These are phyloP conservation scores for Phytophthora pseudosyringae DNA, from an alignment of 352 stramenopile genomes.

Conservation along the genomic window DNA sequence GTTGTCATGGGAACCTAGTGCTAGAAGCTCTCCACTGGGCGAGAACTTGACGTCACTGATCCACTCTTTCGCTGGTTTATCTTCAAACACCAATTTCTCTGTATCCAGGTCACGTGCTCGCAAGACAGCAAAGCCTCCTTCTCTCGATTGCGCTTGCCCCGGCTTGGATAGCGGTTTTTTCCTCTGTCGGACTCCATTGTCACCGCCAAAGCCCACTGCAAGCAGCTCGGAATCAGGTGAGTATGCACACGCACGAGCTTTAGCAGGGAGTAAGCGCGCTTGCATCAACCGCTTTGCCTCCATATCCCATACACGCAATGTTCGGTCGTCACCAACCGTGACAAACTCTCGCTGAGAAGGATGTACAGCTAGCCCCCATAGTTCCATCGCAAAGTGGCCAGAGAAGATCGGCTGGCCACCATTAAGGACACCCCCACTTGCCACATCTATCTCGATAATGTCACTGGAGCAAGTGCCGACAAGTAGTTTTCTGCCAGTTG, in stretches of 20 bases:
- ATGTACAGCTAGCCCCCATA: slow-evolving; percentile 87
- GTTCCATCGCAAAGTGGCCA: slow-evolving; percentile 72
- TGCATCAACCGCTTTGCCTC: slow-evolving; percentile 54
- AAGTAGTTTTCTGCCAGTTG: slow-evolving; percentile 60
- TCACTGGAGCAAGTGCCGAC: slow-evolving; percentile 89
- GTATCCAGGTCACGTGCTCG: slow-evolving; percentile 27
- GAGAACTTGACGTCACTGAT: slow-evolving; percentile 86
- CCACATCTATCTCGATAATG: slow-evolving; percentile 78
- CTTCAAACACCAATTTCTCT: slow-evolving; percentile 55
- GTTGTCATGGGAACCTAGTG: slow-evolving; percentile 79
- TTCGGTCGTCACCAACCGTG: slow-evolving; percentile 84
- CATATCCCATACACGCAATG: slow-evolving; percentile 87
- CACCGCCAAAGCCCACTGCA: slow-evolving; percentile 79
- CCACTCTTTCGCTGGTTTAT: slow-evolving; percentile 71
- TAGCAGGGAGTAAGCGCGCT: slow-evolving; percentile 44
- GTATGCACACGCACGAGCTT: slow-evolving; percentile 82
- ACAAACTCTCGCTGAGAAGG: slow-evolving; percentile 65
- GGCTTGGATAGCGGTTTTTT: slow-evolving; percentile 23
- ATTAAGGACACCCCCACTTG: slow-evolving; percentile 44
- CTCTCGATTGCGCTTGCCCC: slow-evolving; percentile 41
- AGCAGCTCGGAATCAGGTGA: slow-evolving; percentile 88
- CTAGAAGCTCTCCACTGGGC: slow-evolving; percentile 49
- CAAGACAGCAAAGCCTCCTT: slow-evolving; percentile 59
- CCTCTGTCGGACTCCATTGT: slow-evolving; percentile 54
- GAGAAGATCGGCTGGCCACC: slow-evolving; percentile 53